A percentile compares a stretch with the other conserved stretches of the same genome.
These are phyloP conservation scores for Boletus reticuloceps DNA, from an alignment of 768 basidiomycete genomes.

Conservation along the genomic window DNA sequence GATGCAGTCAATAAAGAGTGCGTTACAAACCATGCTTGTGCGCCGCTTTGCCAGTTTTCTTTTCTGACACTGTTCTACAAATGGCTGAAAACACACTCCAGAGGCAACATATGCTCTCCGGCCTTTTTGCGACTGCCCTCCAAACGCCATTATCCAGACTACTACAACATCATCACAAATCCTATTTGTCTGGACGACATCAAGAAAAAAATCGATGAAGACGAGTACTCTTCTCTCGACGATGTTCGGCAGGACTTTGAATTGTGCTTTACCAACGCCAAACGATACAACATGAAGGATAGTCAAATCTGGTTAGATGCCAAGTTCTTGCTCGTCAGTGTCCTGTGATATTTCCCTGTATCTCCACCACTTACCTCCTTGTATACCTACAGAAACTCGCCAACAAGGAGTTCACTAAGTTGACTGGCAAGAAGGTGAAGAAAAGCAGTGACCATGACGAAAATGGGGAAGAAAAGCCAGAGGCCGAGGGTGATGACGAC, in stretches of 20 bases:
- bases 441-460: constrained; percentile 39
- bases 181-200: constrained; percentile 91
- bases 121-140: constrained; percentile 70
- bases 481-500: constrained; percentile 45
- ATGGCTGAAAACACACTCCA: constrained; percentile 36
- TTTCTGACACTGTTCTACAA: constrained; percentile 37
- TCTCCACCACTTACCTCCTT: constrained; percentile 1
- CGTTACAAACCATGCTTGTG: constrained; percentile 49
- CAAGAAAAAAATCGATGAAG: constrained; percentile 68
- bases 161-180: constrained; percentile 73
- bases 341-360: not conserved
- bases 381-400: constrained; percentile 42
- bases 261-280: constrained; percentile 76
- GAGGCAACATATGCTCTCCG: constrained; percentile 59
- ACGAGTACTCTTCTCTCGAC: constrained; percentile 59
- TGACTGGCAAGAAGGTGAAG: constrained; percentile 42
- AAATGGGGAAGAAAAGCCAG: constrained; percentile 39
- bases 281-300: constrained; percentile 77
- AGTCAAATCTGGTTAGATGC: constrained; percentile 81
- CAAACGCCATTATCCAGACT: constrained; percentile 79
- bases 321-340: constrained; percentile 72
- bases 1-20: constrained; percentile 87
- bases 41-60: constrained; percentile 40
- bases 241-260: constrained; percentile 72
- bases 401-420: constrained; percentile 43